Evolutionary conservation across 1,284 basidiomycete species (phyloP).

Genomic region (Sphaerobolus stellatus): DNA sequence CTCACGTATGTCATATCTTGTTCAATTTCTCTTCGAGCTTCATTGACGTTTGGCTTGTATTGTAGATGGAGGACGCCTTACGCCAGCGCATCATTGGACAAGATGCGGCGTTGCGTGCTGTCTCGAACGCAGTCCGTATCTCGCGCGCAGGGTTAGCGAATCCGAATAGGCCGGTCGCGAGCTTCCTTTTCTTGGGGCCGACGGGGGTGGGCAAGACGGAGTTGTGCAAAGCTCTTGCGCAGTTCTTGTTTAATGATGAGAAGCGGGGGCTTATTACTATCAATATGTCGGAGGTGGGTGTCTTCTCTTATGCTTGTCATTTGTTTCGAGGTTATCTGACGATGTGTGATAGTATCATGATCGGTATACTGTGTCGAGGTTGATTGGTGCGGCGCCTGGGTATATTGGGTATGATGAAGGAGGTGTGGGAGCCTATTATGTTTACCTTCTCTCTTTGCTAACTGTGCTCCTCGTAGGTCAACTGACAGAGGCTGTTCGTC

Average conservation of each 20-base stretch:
- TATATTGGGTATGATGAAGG: conserved; percentile 95
- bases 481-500: conserved; percentile 83
- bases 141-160: conserved; percentile 88
- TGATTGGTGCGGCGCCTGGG: conserved; percentile 90
- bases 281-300: conserved; percentile 76
- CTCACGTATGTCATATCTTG: conserved; percentile 64
- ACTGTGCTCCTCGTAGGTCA: conserved; percentile 61
- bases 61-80: conserved; percentile 82
- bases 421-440: conserved; percentile 39
- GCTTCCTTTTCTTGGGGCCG: conserved; percentile 88
- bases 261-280: conserved; percentile 85
- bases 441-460: neutral
- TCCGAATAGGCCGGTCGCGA: conserved; percentile 84
- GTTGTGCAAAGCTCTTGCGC: conserved; percentile 82
- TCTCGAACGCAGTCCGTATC: conserved; percentile 87
- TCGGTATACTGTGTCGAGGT: conserved; percentile 83
- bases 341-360: conserved; percentile 76
- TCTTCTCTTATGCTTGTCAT: neutral
- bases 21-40: too few species aligned
- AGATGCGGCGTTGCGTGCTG: conserved; percentile 75
- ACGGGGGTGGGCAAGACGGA: conserved; percentile 91
- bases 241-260: conserved; percentile 87
- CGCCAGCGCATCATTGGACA: conserved; percentile 83
- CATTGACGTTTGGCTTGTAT: neutral
- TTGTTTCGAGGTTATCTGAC: neutral